Conservation (phyloP, 116 monocot species). For the Phalaenopsis hybrid region DNA sequence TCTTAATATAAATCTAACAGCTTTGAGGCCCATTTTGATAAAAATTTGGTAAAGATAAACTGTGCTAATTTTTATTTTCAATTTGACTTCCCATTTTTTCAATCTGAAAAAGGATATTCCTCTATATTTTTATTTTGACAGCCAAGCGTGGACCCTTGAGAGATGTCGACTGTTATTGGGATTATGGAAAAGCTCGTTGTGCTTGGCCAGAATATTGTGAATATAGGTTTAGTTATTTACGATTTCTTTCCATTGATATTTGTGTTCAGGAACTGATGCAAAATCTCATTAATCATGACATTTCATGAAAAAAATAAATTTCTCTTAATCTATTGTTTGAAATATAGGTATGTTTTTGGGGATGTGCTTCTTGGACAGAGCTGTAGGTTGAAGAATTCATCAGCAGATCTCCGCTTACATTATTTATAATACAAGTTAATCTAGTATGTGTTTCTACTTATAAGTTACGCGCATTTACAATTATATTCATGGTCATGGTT, state of each 20-base stretch:
- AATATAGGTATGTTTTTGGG: constrained; percentile 84
- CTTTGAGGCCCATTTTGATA: too few species aligned
- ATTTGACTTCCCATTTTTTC: neutral
- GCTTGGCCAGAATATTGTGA: constrained; percentile 97
- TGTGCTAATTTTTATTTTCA: too few species aligned
- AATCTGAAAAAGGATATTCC: neutral
- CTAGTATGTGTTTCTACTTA: neutral
- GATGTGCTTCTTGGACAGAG: constrained; percentile 97
- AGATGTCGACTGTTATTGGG: constrained; percentile 92
- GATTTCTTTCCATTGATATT: neutral
- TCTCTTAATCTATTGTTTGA: constrained; percentile 1
- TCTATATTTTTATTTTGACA: constrained; percentile 20
- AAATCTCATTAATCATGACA: neutral
- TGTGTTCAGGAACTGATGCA: neutral
- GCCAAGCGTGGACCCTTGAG: constrained; percentile 84
- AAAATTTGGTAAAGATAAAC: too few species aligned
- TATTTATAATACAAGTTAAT: constrained; percentile 37
- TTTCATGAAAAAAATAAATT: neutral
- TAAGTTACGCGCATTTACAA: neutral
- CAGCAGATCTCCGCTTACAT: constrained; percentile 57
- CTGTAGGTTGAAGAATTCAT: constrained; percentile 76
- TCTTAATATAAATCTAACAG: too few species aligned
- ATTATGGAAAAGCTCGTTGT: constrained; percentile 98
- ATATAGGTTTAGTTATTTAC: constrained; percentile 55
- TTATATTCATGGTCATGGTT: neutral